Conservation (phyloP, 2,329 filamentous ascomycete genomes). For the Fusarium musae region DNA sequence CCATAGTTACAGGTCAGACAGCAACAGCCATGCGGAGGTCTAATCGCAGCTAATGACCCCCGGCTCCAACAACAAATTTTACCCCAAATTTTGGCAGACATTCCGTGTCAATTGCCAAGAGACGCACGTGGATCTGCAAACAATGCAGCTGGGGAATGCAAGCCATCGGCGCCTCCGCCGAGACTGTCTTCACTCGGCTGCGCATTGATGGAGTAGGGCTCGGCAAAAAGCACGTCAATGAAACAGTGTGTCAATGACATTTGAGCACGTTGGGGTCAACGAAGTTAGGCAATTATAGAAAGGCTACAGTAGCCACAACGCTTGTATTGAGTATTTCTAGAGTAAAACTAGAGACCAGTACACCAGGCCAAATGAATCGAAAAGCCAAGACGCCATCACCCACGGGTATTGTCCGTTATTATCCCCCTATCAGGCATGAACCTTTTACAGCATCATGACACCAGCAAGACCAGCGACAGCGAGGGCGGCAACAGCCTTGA, state of each 20-base stretch:
- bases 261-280: not conserved
- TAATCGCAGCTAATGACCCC: not conserved
- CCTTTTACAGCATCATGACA: constrained; percentile 24
- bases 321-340: not conserved
- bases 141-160: not conserved
- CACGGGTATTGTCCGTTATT: not conserved
- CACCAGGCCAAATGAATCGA: constrained; percentile 1
- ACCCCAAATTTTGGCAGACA: not conserved
- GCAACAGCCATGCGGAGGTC: not conserved
- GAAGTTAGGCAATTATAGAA: not conserved
- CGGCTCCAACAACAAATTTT: not conserved
- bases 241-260: not conserved
- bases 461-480: constrained; percentile 28
- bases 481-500: constrained; percentile 15
- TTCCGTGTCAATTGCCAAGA: not conserved
- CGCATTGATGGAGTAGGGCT: not conserved
- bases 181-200: not conserved
- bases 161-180: not conserved
- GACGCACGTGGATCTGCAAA: not conserved
- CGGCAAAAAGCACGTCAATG: too few species aligned
- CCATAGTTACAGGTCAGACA: not conserved
- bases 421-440: too few species aligned
- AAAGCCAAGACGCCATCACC: not conserved
- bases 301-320: not conserved
- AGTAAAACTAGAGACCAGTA: not conserved